Base-by-base conservation (phyloP, 2,329 filamentous ascomycete species). In the Trichophyton rubrum region DNA sequence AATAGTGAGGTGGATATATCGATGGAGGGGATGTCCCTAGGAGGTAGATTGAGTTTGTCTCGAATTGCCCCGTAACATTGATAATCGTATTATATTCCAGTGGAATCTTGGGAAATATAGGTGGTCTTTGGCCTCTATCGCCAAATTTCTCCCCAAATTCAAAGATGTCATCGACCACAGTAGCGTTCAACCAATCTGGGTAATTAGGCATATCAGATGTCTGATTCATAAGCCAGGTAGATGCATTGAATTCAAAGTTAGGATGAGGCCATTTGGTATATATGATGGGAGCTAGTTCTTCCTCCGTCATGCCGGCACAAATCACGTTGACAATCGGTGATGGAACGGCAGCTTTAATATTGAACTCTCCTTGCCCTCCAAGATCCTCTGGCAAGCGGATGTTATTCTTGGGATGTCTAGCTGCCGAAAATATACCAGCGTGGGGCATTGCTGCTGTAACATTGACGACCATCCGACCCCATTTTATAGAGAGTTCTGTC, bases 401-500 rank as follows among this genome's bases (percentile, higher is more conserved):
- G 0, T 74, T 70, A 66, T 92, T 92, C 7, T 73, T 69, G 0
- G 77, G 72, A 64, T 86, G 77, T 7, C 77, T 80, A 0, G 86
- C 84, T 0, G 88, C 88, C 11, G 77, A 72, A 38, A 87, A 83
- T 0, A 93, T 79, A 0, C 85, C 83, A 0, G 84, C 78, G 66
- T 93, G 89, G 0, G 89, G 89, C 80, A 91, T 86, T 0, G 87
- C 87, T 65, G 91, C 78, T 0, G 86, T 88, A 27, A 90, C 82
- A 64, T 91, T 90, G 69, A 90, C 88, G 66, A 92, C 75, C 41
- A 87, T 78, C 27, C 87, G 78, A 0, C 75, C 73, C 59, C 82
- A 70, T 9, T 77, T 68, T 3, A 76, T 68, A 3, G 79, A 85
- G 0, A 77, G 73, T 2, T 74, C 70, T 0, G 77, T 77, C 17